Base-by-base conservation (phyloP, 192 early-diverging fungal genomes). In the Coemansia sp. region DNA sequence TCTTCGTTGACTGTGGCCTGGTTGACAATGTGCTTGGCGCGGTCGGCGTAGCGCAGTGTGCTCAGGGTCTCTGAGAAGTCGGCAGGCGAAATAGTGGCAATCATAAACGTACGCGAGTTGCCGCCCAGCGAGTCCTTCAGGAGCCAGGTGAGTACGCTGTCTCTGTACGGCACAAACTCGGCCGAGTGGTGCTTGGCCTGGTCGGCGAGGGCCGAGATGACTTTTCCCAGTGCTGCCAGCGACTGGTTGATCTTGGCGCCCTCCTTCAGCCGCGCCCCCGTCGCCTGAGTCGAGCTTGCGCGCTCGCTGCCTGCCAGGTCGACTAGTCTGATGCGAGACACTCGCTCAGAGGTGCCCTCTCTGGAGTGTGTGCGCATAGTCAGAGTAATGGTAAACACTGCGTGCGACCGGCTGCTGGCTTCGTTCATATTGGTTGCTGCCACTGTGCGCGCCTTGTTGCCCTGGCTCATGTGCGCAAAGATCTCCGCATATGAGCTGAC, bases 361-460 rank as follows among this genome's bases (percentile, higher is more conserved):
- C 82, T 86, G 12, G 76, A 29, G 4, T 83, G 70, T 11, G 83
- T 67, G 67, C 87, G 90, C 71, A 91, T 87, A 4, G 91, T 91
- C 21, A 94, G 77, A 7, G 89, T 84, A 0, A 94, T 72, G 0
- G 92, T 92, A 61, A 93, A 94, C 36, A 94, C 92, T 3, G 92
- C 93, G 75, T 94, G 93, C 17, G 96, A 91, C 48, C 95, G 88
- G 77, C 90, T 92, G 39, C 94, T 96, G 2, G 89, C 89, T 64
- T 91, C 95, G 80, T 98, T 98, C 94, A 97, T 95, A 63, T 94
- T 91, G 46, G 96, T 98, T 15, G 94, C 87, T 1, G 94, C 96
- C 17, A 95, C 93, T 1, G 94, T 96, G 64, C 72, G 77, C 72
- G 90, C 90, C 82, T 90, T 90, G 73, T 92, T 93, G 46, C 91